A percentile compares a stretch with the other conserved stretches of the same genome.
Evolutionary conservation across 345 rosid species (phyloP).

Genomic region (Salix suchowensis): DNA sequence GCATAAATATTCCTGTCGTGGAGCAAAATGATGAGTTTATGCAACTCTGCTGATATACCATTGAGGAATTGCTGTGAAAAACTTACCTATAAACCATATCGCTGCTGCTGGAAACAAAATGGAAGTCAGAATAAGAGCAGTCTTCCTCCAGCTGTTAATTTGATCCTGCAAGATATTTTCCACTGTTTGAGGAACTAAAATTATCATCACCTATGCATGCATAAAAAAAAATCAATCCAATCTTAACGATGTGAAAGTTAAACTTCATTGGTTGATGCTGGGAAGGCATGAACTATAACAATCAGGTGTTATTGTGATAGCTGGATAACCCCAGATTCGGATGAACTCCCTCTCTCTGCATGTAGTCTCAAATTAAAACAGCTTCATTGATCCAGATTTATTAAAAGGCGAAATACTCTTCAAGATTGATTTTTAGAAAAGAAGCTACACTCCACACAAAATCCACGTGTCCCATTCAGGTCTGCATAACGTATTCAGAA

Average conservation of each 20-base stretch:
- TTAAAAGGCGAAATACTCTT: background rate
- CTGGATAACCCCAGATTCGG: background rate
- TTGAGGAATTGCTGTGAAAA: background rate
- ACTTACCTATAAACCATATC: slow-evolving; percentile 75
- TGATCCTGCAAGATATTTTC: slow-evolving; percentile 47
- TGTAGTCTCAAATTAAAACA: background rate
- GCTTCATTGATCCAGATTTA: background rate
- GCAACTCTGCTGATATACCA: background rate
- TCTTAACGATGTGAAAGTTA: background rate
- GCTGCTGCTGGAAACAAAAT: slow-evolving; percentile 77
- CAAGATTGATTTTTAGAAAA: background rate
- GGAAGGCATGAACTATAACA: background rate
- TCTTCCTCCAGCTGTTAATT: slow-evolving; percentile 76
- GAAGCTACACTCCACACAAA: background rate
- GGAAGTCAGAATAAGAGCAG: slow-evolving; percentile 71
- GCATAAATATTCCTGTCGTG: slow-evolving; percentile 64
- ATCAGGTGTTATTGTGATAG: background rate
- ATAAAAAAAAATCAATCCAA: background rate
- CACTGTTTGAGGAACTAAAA: background rate
- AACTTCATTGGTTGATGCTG: background rate
- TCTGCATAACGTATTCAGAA: background rate
- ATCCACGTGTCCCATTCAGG: background rate
- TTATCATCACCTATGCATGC: background rate
- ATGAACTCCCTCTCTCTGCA: background rate
- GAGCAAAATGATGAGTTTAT: background rate